Evolutionary conservation across 2,329 filamentous ascomycete species (phyloP).

Genomic region (Penicillium psychrosexuale): DNA sequence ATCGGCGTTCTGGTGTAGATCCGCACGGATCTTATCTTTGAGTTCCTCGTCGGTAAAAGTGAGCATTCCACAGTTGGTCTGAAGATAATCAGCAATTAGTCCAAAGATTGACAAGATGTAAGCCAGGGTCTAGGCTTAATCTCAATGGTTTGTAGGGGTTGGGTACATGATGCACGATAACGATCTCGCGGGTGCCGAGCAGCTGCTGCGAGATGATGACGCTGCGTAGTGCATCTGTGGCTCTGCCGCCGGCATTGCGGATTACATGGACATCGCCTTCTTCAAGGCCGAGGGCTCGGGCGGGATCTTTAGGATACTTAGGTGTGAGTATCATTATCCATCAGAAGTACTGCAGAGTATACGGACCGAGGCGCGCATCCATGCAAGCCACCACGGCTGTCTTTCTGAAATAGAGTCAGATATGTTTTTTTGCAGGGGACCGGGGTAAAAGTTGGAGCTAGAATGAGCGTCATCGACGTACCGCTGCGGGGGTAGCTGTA

Average conservation of each 20-base stretch:
- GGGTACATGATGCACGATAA: constrained; percentile 54
- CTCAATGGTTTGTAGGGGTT: background rate
- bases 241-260: constrained; percentile 68
- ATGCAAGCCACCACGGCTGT: constrained; percentile 67
- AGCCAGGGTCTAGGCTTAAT: background rate
- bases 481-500: constrained; percentile 64
- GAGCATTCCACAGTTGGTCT: constrained; percentile 69
- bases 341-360: background rate
- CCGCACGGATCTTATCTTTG: constrained; percentile 56
- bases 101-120: background rate
- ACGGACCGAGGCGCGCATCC: constrained; percentile 60
- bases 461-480: constrained; percentile 34
- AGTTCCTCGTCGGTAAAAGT: constrained; percentile 63
- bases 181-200: constrained; percentile 70
- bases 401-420: constrained; percentile 12
- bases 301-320: constrained; percentile 53
- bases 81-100: background rate
- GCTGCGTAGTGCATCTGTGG: constrained; percentile 67
- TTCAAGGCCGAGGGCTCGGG: constrained; percentile 65
- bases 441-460: background rate
- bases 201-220: constrained; percentile 77
- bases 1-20: constrained; percentile 47
- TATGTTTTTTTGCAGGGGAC: background rate
- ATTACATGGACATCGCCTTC: constrained; percentile 77
- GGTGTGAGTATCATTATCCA: background rate